Evolutionary conservation across 1,284 basidiomycete genomes (phyloP).

Genomic region (Erythrobasidium hasegawianum): DNA sequence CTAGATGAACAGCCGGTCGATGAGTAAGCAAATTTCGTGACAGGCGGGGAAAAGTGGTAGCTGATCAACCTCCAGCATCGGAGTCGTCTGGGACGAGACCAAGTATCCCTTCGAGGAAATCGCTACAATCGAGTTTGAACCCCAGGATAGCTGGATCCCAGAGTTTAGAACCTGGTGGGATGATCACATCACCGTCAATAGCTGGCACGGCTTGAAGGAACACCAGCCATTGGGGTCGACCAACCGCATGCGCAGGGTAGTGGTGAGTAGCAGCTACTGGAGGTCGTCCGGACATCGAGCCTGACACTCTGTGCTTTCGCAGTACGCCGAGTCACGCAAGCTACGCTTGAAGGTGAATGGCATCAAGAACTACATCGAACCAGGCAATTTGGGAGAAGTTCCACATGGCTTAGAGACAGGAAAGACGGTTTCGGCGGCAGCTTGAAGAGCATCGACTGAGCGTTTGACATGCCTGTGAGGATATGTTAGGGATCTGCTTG

Average conservation of each 20-base stretch:
- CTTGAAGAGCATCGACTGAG: not conserved
- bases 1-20: slow-evolving; percentile 44
- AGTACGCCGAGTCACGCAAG: slow-evolving; percentile 36
- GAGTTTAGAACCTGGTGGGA: slow-evolving; percentile 43
- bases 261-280: too few species aligned
- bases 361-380: slow-evolving; percentile 34
- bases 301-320: not conserved
- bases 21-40: slow-evolving; percentile 31
- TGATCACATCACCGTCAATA: slow-evolving; percentile 42
- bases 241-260: slow-evolving; percentile 43
- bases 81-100: slow-evolving; percentile 41
- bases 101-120: slow-evolving; percentile 44
- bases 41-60: not conserved
- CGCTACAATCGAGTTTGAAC: slow-evolving; percentile 41
- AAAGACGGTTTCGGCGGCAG: not conserved
- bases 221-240: slow-evolving; percentile 44
- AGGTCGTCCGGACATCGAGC: too few species aligned
- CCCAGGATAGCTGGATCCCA: slow-evolving; percentile 43
- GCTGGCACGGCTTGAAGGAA: slow-evolving; percentile 43
- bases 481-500: too few species aligned
- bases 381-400: slow-evolving; percentile 21
- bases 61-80: slow-evolving; percentile 8
- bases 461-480: not conserved
- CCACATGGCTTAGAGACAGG: slow-evolving; percentile 1
- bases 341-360: slow-evolving; percentile 33